Base-by-base conservation (phyloP, 1,139 yeast genomes). In the Debaryomyces singareniensis region DNA sequence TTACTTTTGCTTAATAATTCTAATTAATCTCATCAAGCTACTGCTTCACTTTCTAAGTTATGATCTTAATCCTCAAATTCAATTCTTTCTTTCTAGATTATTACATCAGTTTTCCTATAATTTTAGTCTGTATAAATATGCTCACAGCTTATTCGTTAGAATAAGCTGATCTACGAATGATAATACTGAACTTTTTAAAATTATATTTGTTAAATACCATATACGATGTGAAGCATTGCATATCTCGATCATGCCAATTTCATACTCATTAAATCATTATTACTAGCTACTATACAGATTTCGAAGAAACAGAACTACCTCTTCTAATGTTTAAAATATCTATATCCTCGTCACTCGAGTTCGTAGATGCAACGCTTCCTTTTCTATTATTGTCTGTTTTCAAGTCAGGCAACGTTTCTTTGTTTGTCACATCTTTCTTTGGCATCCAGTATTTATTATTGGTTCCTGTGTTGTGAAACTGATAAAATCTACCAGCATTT, bases 381-480 rank as follows among this genome's bases (percentile, higher is more conserved):
- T 37, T 45, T 34, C 56, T 42, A 30, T 9, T n/a, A 28, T 3
- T 29, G 16, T 10, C 13, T 27, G n/a, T 7, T 18, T 18, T 7
- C 9, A 7, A 7, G n/a, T 18, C 21, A 18, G 21, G 21, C n/a
- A 7, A 7, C 21, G n/a, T 18, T n/a, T n/a, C 21, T n/a, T 18
- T 28, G 11, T 25, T 27, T 4, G 31, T 25, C 14, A 35, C 16
- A 2, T 27, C 30, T 10, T 34, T 28, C 12, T 43, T 39, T 2
- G 69, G 62, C 44, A 64, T 43, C 71, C 71, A 64, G 30, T 59
- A 64, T 14, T 58, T 53, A 38, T 63, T 64, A 39, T 64, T 64
- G 27, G 64, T 61, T 9, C 56, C 47, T 27, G 49, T 57, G 29
- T 49, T 38, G 31, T 59, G 67, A 39, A 63, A 63, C 36, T 54